Conservation (phyloP, 23 red algal genomes). For the Gracilaria caudata region DNA sequence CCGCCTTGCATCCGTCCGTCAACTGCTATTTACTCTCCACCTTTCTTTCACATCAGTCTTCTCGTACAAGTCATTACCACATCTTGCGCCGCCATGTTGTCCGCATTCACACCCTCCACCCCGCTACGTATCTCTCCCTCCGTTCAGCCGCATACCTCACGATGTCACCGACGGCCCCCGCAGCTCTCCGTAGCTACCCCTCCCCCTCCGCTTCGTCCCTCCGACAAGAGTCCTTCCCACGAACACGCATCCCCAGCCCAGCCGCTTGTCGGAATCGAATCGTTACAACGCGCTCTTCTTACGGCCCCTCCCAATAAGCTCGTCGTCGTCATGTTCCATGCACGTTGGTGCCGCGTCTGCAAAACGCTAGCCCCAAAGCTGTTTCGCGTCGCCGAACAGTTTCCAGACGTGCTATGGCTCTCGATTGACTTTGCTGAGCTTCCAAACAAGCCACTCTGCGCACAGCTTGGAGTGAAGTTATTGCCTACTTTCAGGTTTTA, state of each 20-base stretch:
- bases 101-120: slow-evolving; percentile 3
- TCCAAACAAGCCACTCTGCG: slow-evolving; percentile 27
- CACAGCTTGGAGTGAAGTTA: slow-evolving; percentile 31
- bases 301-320: slow-evolving; percentile 33
- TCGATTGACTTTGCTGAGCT: slow-evolving; percentile 49
- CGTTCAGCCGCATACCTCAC: neutral
- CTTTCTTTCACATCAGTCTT: neutral
- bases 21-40: neutral
- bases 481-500: slow-evolving; percentile 65
- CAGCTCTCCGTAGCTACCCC: slow-evolving; percentile 23
- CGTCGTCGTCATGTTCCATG: slow-evolving; percentile 52
- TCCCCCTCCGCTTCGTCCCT: slow-evolving; percentile 36
- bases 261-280: slow-evolving; percentile 16
- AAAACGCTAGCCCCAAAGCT: slow-evolving; percentile 38
- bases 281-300: slow-evolving; percentile 21
- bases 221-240: slow-evolving; percentile 11
- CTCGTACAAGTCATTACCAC: neutral
- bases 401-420: slow-evolving; percentile 39
- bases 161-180: slow-evolving; percentile 2
- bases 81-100: neutral
- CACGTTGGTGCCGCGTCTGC: slow-evolving; percentile 65
- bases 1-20: too few species aligned
- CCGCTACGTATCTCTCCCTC: neutral
- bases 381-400: slow-evolving; percentile 32
- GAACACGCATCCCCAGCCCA: slow-evolving; percentile 23